Conservation (phyloP, 805 yeast species). For the Metschnikowia rubicola region DNA sequence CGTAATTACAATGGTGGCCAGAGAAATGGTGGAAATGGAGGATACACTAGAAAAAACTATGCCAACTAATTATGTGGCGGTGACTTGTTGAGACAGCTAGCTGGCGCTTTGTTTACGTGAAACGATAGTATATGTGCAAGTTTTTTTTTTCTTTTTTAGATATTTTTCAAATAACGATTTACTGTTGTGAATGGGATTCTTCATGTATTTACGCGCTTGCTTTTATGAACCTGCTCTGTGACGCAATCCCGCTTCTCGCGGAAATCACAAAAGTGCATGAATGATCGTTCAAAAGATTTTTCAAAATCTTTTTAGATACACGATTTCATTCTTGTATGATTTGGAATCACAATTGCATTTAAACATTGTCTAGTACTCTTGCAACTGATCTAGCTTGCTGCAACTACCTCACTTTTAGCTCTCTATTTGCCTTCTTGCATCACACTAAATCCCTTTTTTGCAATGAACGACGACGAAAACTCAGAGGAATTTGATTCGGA, state of each 20-base stretch:
- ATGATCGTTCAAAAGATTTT: no score
- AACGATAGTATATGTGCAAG: background rate
- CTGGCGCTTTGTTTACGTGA: background rate
- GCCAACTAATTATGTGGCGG: constrained; percentile 3
- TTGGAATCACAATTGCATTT: no score
- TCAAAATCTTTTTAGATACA: no score
- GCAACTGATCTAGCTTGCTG: no score
- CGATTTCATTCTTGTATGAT: no score
- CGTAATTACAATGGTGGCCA: constrained; percentile 11
- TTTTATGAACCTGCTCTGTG: background rate
- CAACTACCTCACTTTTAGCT: no score
- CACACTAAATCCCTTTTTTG: no score
- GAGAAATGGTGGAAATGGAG: constrained; percentile 18
- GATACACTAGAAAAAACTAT: constrained; percentile 12
- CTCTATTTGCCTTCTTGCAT: no score
- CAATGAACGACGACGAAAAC: no score
- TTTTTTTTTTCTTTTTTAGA: background rate
- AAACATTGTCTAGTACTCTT: no score
- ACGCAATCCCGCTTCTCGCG: background rate
- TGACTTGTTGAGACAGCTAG: no score
- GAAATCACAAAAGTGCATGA: background rate
- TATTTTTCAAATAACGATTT: background rate
- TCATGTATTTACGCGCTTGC: background rate
- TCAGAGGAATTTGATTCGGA: no score
- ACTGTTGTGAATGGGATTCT: background rate